phyloP scores from a whole-genome alignment of 2,329 filamentous ascomycete genomes.

The Stachybotrys elegans region DNA sequence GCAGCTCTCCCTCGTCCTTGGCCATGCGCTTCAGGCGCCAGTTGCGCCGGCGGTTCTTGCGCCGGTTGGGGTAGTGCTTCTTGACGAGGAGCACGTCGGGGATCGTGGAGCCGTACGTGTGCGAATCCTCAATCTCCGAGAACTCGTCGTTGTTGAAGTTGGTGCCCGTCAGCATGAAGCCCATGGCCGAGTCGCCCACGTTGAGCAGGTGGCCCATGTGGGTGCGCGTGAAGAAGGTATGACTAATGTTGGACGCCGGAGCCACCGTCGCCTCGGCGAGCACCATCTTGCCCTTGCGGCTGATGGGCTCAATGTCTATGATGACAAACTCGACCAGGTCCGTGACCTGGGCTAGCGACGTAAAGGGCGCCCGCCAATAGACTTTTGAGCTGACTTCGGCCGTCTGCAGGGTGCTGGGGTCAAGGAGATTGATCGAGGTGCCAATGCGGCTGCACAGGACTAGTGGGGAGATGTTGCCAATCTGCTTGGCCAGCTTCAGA shows the following conservation, averaged over 20 bases:
- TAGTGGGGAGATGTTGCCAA: conserved; percentile 85
- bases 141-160: conserved; percentile 90
- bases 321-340: conserved; percentile 90
- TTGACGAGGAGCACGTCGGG: conserved; percentile 94
- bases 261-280: conserved; percentile 87
- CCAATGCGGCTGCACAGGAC: conserved; percentile 84
- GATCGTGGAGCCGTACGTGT: conserved; percentile 70
- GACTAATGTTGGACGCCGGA: conserved; percentile 77
- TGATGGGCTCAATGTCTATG: conserved; percentile 82
- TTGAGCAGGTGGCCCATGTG: conserved; percentile 84
- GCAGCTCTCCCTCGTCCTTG: conserved; percentile 80
- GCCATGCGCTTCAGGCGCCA: conserved; percentile 95
- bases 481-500: conserved; percentile 77
- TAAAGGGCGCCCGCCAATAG: conserved; percentile 90
- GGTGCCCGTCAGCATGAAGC: conserved; percentile 83
- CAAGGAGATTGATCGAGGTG: conserved; percentile 82
- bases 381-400: conserved; percentile 76
- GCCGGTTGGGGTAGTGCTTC: conserved; percentile 87
- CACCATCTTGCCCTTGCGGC: conserved; percentile 73
- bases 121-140: conserved; percentile 74
- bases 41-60: conserved; percentile 74
- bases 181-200: conserved; percentile 86
- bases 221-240: conserved; percentile 83
- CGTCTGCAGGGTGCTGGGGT: conserved; percentile 86
- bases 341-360: conserved; percentile 73